These are phyloP conservation scores for Geranomyces michiganensis DNA, from an alignment of 192 early-diverging fungal genomes.

Conservation along the genomic window DNA sequence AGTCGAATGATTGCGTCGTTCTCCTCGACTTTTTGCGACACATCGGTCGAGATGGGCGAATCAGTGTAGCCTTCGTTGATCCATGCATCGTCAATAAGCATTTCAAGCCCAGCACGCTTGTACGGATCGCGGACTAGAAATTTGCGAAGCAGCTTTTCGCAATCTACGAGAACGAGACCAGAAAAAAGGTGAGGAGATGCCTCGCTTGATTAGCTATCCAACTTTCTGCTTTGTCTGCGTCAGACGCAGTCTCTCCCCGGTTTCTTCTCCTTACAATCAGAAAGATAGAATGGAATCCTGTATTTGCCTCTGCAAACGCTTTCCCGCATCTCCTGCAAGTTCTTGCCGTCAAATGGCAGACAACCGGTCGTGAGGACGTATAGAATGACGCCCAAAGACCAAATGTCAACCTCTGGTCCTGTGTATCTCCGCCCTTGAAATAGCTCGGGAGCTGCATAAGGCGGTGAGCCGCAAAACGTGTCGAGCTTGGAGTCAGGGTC, in stretches of 20 bases:
- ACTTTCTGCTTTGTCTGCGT: too few relatives aligned
- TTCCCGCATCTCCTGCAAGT: conserved; percentile 73
- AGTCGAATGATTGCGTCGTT: conserved; percentile 59
- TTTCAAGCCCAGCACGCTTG: conserved; percentile 59
- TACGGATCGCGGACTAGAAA: conserved; percentile 62
- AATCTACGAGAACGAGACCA: conserved; percentile 34
- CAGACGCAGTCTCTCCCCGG: background rate
- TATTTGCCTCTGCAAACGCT: conserved; percentile 66
- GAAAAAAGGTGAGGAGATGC: background rate
- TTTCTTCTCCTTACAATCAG: conserved; percentile 47
- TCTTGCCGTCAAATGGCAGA: conserved; percentile 98
- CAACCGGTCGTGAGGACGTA: conserved; percentile 95
- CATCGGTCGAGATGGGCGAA: conserved; percentile 55
- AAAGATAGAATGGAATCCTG: conserved; percentile 64
- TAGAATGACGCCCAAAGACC: conserved; percentile 96
- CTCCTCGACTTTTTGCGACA: conserved; percentile 50
- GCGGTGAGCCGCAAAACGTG: conserved; percentile 69
- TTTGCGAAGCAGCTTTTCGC: conserved; percentile 62
- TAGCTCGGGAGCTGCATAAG: conserved; percentile 79
- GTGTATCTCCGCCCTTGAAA: conserved; percentile 77
- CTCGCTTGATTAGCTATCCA: too few relatives aligned
- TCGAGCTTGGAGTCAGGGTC: conserved; percentile 63
- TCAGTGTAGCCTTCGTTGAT: conserved; percentile 60
- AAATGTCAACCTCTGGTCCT: conserved; percentile 97
- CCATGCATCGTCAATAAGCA: conserved; percentile 65